Conservation (phyloP, 371 early-diverging fungal species). For the Gilbertella persicaria region DNA sequence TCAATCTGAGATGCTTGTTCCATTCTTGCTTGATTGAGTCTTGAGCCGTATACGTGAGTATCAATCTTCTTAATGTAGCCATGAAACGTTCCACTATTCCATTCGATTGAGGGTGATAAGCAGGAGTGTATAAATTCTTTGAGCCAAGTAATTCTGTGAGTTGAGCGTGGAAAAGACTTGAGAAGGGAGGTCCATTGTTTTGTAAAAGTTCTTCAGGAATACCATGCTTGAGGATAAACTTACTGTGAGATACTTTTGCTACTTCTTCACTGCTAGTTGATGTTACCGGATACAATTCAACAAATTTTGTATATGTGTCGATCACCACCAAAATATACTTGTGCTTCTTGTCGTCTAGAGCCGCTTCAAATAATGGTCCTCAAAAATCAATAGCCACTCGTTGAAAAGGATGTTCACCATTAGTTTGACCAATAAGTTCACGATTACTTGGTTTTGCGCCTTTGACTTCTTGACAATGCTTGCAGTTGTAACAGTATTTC, state of each 20-base stretch:
- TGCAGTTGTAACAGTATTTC: background rate
- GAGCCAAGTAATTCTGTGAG: background rate
- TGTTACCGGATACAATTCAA: background rate
- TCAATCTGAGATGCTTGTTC: background rate
- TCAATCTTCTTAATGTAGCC: constrained; percentile 1
- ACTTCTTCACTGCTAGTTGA: background rate
- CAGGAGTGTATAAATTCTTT: constrained; percentile 5
- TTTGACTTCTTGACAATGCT: constrained; percentile 3
- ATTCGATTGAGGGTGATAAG: constrained; percentile 14
- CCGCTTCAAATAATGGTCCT: background rate
- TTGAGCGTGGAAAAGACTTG: background rate
- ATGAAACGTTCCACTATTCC: constrained; percentile 7
- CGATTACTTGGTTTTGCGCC: background rate
- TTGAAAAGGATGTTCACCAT: background rate
- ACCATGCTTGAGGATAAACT: constrained; percentile 2
- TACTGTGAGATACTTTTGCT: background rate
- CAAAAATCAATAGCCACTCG: constrained; percentile 2
- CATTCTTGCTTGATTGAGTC: background rate
- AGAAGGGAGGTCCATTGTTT: constrained; percentile 6
- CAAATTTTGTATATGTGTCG: background rate
- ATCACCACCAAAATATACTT: constrained; percentile 1
- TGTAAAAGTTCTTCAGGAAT: background rate
- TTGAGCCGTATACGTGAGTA: background rate
- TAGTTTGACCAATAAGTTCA: background rate
- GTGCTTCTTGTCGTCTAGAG: background rate